Percentiles rank a stretch among this genome's conserved stretches.
phyloP scores from a whole-genome alignment of 176 grass and related monocot species.

The sorghum (Sorghum bicolor) region Sorghum_bicolor_NCBIv3 NC_012876.2:60665501-60666000 shows the following conservation, averaged over 20 bases:
- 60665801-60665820: not conserved
- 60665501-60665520: conserved; percentile 90
- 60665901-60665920: not conserved
- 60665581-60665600: not conserved
- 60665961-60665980: not conserved
- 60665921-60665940: not conserved
- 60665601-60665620: not conserved
- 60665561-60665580: not conserved
- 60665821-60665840: not conserved
- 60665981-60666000: conserved; percentile 13
- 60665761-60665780: not conserved
- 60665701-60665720: not conserved
- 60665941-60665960: not conserved
- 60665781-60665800: not conserved
- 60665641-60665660: not conserved
- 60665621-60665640: conserved; percentile 1
- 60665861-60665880: not conserved
- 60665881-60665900: not conserved
- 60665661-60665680: not conserved
- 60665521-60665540: conserved; percentile 64
- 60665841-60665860: not conserved
- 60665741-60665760: not conserved
- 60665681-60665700: not conserved
- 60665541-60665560: not conserved
- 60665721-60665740: not conserved